Percentiles rank a stretch among this genome's conserved stretches.
These are phyloP conservation scores for Candida bentonensis DNA, from an alignment of 805 yeast genomes.

Conservation along the genomic window DNA sequence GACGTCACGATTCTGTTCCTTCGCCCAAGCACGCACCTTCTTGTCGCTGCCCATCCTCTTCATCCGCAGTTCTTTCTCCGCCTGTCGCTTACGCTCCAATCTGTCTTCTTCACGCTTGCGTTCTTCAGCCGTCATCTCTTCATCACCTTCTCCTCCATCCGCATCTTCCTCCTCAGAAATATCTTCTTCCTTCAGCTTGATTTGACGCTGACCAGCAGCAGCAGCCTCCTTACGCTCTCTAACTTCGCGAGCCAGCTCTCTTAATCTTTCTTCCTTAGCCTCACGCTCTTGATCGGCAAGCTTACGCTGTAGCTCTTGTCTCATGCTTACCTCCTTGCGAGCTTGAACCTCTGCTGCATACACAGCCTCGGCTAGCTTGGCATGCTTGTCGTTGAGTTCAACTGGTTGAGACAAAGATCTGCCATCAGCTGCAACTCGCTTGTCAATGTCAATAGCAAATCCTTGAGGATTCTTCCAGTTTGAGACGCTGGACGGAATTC, in stretches of 20 bases:
- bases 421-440: constrained; percentile 47
- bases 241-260: background rate
- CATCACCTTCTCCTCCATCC: background rate
- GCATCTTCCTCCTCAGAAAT: background rate
- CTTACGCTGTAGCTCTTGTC: constrained; percentile 35
- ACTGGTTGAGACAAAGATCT: constrained; percentile 22
- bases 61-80: constrained; percentile 32
- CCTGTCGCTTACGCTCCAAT: constrained; percentile 31
- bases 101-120: constrained; percentile 21
- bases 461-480: constrained; percentile 95
- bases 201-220: background rate
- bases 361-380: constrained; percentile 55
- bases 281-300: constrained; percentile 36
- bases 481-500: constrained; percentile 80
- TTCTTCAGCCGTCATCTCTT: background rate
- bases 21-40: constrained; percentile 29
- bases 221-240: background rate
- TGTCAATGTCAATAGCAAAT: constrained; percentile 66
- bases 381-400: constrained; percentile 42
- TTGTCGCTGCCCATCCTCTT: constrained; percentile 33
- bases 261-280: constrained; percentile 1
- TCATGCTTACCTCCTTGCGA: constrained; percentile 37
- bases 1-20: constrained; percentile 34
- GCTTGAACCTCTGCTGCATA: constrained; percentile 52
- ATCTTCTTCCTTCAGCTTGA: background rate